Evolutionary conservation across 768 basidiomycete species (phyloP), one percentile per base, ranked within the genome.

Genomic region (Exsudoporus frostii): DNA sequence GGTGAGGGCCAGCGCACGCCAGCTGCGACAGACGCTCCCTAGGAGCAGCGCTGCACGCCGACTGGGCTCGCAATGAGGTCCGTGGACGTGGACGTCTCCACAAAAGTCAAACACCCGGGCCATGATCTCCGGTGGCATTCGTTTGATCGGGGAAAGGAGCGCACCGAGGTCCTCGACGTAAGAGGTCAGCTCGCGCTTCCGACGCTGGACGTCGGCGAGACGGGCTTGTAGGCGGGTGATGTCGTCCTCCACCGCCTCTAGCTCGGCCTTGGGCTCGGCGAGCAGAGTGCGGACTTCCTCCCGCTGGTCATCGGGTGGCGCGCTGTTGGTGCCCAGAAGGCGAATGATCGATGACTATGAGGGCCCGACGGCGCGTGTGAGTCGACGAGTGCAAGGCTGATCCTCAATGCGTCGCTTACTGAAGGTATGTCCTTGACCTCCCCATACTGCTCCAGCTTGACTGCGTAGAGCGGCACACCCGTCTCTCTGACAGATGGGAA

Each of bases 51-150:
- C 66, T 24, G 67, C 67, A 9, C 51, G 61, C 4, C 68, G 59
- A 19, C 66, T 66, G 24, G 66, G 67, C 46, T 68, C 67, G 48
- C 63, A 63, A 22, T 68, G 67, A 1, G 66, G 66, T 0, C 66
- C 66, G 6, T 48, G 68, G 7, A 52, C 65, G 47, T 55, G 51
- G 50, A 65, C 44, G 39, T 68, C 67, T 2, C 65, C 65, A 14
- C 67, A 68, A 58, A 69, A 69, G 50, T 68, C 67, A 30, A 68
- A 68, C 5, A 68, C 60, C 42, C 67, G 64, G 40, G 65, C 59
- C 60, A 68, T 67, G 60, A 68, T 68, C 57, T 68, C 67, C 22
- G 68, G 67, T 13, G 67, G 67, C 65, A 68, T 67, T 43, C 66
- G 66, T 22, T 56, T 67, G 54, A 68, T 68, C 45, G 67, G 67